These are phyloP conservation scores for Pyrenochaeta sp. DNA, from an alignment of 2,329 filamentous ascomycete genomes.

Conservation along the genomic window DNA sequence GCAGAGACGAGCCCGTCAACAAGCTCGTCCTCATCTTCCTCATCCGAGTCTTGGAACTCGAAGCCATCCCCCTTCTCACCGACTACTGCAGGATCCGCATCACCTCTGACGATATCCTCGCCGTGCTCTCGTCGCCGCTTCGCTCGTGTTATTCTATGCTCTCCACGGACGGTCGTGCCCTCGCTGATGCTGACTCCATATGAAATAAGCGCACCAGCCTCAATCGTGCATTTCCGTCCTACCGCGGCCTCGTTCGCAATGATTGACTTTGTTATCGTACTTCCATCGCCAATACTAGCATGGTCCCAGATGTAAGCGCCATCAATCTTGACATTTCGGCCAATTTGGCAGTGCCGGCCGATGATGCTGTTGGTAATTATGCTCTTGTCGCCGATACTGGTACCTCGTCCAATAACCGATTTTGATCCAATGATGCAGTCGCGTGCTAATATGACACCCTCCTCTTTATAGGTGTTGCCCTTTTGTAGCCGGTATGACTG, in stretches of 20 bases:
- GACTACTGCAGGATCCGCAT: constrained; percentile 62
- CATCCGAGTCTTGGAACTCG: constrained; percentile 65
- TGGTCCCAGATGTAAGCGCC: constrained; percentile 91
- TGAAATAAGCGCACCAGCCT: constrained; percentile 79
- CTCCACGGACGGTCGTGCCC: constrained; percentile 57
- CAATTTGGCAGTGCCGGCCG: constrained; percentile 85
- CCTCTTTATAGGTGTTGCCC: constrained; percentile 79
- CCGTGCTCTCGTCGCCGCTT: constrained; percentile 57
- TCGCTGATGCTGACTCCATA: constrained; percentile 78
- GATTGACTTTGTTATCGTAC: constrained; percentile 75
- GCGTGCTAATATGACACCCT: constrained; percentile 75
- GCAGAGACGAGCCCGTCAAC: constrained; percentile 50
- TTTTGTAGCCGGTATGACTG: constrained; percentile 78
- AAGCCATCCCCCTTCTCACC: constrained; percentile 68
- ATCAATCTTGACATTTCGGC: constrained; percentile 80
- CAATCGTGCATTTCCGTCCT: constrained; percentile 74
- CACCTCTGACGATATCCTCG: constrained; percentile 45
- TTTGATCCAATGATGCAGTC: constrained; percentile 74
- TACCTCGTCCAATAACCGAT: constrained; percentile 79
- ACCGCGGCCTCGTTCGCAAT: constrained; percentile 77
- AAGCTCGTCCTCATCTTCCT: constrained; percentile 69
- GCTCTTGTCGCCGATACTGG: constrained; percentile 76
- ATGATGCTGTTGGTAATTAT: constrained; percentile 79
- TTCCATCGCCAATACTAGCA: constrained; percentile 76
- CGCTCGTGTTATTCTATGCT: constrained; percentile 56